Conservation (phyloP, 2,329 filamentous ascomycete genomes). For the Alternaria triticina region DNA sequence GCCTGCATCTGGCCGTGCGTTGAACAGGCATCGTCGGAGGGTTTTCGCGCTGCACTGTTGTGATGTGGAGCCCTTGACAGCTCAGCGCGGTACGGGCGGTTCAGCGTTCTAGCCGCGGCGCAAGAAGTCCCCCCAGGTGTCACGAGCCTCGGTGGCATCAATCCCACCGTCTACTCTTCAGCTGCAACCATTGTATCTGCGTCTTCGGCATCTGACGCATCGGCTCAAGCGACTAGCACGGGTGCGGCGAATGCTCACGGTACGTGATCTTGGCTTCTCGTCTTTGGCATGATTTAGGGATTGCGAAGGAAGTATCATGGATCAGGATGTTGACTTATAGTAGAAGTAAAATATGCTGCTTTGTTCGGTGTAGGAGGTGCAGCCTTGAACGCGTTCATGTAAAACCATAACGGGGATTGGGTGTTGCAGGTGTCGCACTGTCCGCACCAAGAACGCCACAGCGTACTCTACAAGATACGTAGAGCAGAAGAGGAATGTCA, state of each 20-base stretch:
- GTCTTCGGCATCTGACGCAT: background rate
- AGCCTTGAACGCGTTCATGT: background rate
- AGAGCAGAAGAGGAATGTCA: background rate
- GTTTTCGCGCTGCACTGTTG: conserved; percentile 5
- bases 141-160: background rate
- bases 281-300: background rate
- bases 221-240: background rate
- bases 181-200: background rate
- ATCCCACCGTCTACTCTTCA: background rate
- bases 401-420: background rate
- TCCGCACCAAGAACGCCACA: background rate
- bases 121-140: background rate
- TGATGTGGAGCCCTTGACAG: background rate
- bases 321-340: background rate
- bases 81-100: background rate
- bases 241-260: background rate
- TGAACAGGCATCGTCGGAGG: conserved; percentile 10
- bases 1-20: conserved; percentile 7
- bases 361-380: background rate
- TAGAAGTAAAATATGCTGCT: background rate
- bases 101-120: background rate
- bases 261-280: background rate
- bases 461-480: background rate
- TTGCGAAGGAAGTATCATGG: background rate
- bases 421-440: background rate